These are phyloP conservation scores for Tagetes erecta DNA, from an alignment of 129 eudicot species.

Conservation along the genomic window DNA sequence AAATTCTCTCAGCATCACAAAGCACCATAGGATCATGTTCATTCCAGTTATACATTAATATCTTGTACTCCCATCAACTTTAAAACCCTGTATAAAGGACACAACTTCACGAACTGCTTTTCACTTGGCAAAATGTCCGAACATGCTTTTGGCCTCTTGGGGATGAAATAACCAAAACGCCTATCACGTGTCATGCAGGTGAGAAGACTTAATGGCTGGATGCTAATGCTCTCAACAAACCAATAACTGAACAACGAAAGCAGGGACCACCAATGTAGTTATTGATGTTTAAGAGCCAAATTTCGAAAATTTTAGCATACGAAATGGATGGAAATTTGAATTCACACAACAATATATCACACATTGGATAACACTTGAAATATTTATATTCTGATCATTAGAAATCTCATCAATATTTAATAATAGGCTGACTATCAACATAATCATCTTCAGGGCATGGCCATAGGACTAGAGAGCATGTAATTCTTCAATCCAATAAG, in stretches of 20 bases:
- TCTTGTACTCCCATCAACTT: too few relatives aligned
- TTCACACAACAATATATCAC: not conserved
- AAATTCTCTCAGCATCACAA: not conserved
- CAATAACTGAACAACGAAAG: not conserved
- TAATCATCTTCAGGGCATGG: not conserved
- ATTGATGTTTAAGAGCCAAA: too few relatives aligned
- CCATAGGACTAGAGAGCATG: not conserved
- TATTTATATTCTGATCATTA: not conserved
- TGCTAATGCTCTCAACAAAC: not conserved
- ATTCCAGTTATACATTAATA: too few relatives aligned
- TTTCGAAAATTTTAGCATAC: not conserved
- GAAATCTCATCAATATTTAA: not conserved
- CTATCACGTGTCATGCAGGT: not conserved
- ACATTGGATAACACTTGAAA: not conserved
- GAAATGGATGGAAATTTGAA: not conserved
- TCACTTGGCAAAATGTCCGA: too few relatives aligned
- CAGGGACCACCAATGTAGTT: not conserved
- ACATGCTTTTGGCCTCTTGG: too few relatives aligned
- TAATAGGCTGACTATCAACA: not conserved
- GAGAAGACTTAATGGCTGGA: not conserved
- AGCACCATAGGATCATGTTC: not conserved
- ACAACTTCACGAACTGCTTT: too few relatives aligned
- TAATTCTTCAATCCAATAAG: not conserved
- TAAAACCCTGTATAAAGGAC: too few relatives aligned
- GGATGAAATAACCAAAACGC: too few relatives aligned